Evolutionary conservation across 2,329 filamentous ascomycete species (phyloP).

Genomic region (Fusarium fujikuroi): DNA sequence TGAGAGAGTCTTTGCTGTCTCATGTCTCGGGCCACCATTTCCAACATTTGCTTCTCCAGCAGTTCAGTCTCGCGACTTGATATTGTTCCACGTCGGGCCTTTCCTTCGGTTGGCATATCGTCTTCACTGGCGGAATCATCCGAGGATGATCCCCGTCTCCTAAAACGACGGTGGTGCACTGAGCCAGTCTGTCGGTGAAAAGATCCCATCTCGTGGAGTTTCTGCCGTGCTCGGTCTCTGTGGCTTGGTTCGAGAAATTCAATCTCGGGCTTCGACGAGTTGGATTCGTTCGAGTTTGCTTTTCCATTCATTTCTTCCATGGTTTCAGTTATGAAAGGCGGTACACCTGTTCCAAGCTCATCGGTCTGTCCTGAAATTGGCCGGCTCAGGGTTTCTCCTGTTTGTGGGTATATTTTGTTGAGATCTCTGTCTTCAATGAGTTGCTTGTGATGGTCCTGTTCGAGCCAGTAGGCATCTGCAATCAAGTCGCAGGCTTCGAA

Average conservation of each 20-base stretch:
- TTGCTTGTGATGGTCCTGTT: conserved; percentile 81
- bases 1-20: conserved; percentile 51
- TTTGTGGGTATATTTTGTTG: conserved; percentile 72
- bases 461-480: conserved; percentile 91
- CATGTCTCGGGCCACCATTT: conserved; percentile 67
- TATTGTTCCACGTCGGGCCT: conserved; percentile 57
- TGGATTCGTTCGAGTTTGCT: conserved; percentile 36
- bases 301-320: conserved; percentile 37
- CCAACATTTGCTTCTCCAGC: conserved; percentile 70
- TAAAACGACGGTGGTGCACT: conserved; percentile 61
- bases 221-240: conserved; percentile 69
- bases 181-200: conserved; percentile 65
- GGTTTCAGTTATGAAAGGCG: conserved; percentile 43
- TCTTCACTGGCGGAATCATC: conserved; percentile 68
- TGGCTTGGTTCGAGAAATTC: conserved; percentile 62
- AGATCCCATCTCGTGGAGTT: conserved; percentile 65
- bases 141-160: conserved; percentile 63
- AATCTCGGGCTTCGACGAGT: conserved; percentile 49
- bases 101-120: conserved; percentile 51
- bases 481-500: conserved; percentile 86
- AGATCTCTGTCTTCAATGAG: conserved; percentile 85
- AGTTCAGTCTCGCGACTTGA: conserved; percentile 62
- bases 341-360: conserved; percentile 36
- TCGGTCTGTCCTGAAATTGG: conserved; percentile 49
- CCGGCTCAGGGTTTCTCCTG: conserved; percentile 40